phyloP scores from a whole-genome alignment of 331 rosid species.

The Rosa hybrid region DNA sequence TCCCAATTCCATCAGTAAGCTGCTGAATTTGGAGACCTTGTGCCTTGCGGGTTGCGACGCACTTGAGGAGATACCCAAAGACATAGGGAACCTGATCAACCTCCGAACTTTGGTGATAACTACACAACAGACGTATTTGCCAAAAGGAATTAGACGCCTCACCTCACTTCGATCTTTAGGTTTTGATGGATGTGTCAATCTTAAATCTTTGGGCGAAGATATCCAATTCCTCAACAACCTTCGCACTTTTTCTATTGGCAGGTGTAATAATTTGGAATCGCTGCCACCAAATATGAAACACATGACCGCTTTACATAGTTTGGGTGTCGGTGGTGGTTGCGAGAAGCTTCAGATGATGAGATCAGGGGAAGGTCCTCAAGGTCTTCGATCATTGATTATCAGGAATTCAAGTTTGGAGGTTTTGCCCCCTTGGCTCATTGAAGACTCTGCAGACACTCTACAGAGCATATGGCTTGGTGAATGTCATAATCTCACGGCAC shows the following conservation, averaged over 20 bases:
- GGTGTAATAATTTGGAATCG: neutral
- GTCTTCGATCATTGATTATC: neutral
- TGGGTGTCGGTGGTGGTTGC: no score
- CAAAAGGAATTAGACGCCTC: neutral
- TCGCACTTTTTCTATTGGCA: neutral
- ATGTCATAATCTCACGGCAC: neutral
- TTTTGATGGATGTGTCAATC: neutral
- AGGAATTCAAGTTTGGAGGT: fast-evolving
- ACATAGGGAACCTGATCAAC: neutral
- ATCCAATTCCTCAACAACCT: neutral
- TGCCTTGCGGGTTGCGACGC: neutral
- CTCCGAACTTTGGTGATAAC: neutral
- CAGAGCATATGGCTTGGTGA: fast-evolving
- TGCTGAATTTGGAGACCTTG: constrained; percentile 14
- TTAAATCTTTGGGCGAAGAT: neutral
- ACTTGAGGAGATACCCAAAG: neutral
- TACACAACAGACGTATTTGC: neutral
- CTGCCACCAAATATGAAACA: neutral
- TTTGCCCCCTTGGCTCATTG: neutral
- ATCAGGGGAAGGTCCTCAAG: neutral
- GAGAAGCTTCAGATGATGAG: neutral
- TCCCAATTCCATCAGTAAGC: neutral
- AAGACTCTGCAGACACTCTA: neutral
- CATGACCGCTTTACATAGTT: neutral
- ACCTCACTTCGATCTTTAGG: neutral